Evolutionary conservation across 1,139 yeast species (phyloP).

Genomic region (Debaryomyces singareniensis): DNA sequence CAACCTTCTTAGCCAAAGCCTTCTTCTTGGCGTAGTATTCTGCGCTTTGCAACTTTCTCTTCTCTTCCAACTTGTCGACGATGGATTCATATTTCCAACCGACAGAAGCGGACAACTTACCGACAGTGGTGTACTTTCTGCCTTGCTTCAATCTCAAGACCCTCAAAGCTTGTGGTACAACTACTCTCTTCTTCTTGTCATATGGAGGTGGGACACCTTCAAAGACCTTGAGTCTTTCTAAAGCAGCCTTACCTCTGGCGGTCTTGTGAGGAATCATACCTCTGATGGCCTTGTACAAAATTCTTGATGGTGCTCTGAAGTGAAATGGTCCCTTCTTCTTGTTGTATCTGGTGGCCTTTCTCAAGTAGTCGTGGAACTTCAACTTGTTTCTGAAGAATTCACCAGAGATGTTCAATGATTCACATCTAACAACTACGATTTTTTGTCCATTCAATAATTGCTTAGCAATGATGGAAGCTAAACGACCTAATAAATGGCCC

Average conservation of each 20-base stretch:
- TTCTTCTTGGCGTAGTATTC: constrained; percentile 99
- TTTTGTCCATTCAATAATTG: constrained; percentile 98
- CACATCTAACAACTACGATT: constrained; percentile 96
- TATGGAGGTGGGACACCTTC: constrained; percentile 99
- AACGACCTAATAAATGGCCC: constrained; percentile 99
- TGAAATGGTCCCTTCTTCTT: constrained; percentile 99
- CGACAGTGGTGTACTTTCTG: constrained; percentile 98
- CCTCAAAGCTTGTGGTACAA: constrained; percentile 99
- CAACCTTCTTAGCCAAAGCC: constrained; percentile 89
- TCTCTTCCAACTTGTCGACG: constrained; percentile 96
- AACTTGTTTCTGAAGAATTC: constrained; percentile 99
- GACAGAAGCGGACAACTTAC: constrained; percentile 92
- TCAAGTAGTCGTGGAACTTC: constrained; percentile 99
- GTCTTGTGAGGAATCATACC: constrained; percentile 99
- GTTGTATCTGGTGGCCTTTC: constrained; percentile 99
- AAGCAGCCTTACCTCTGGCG: constrained; percentile 99
- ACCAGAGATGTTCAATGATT: constrained; percentile 98
- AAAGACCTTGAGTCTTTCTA: constrained; percentile 98
- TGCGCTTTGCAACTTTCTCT: constrained; percentile 98
- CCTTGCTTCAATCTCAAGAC: constrained; percentile 99
- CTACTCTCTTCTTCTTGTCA: constrained; percentile 99
- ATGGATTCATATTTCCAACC: constrained; percentile 99
- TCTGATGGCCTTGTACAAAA: constrained; percentile 98
- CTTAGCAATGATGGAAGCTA: constrained; percentile 98
- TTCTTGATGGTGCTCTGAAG: constrained; percentile 99